Base-by-base conservation (phyloP, 495 filamentous ascomycete species). In the Amorphotheca resinae region DNA sequence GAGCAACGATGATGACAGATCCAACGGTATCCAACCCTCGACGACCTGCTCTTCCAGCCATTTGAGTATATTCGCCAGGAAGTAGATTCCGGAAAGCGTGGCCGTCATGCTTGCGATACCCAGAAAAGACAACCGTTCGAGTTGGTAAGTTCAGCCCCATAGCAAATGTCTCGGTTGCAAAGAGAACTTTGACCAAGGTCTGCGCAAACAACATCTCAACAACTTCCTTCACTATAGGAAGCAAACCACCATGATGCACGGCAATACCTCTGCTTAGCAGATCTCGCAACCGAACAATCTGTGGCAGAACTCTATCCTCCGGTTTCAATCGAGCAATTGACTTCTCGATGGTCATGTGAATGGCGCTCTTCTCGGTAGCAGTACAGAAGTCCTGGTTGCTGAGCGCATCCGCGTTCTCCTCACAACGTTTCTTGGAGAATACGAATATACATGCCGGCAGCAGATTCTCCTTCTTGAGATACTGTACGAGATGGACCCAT, bases 141-240 rank as follows among this genome's bases (percentile, higher is more conserved):
- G 91, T 98, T 11, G 91, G 91, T 42, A 98, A 64, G 54, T 98
- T 98, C 16, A 98, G 64, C 28, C 91, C 91, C 91, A 98, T 98
- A 22, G 91, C 91, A 61, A 98, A 98, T 0, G 91, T 98, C 59
- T 98, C 91, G 0, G 91, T 98, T 1, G 91, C 91, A 55, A 98
- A 98, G 12, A 98, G 72, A 11, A 96, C 82, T 59, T 96, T 98
- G 22, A 98, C 93, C 41, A 98, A 59, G 0, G 89, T 91, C 57
- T 80, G 84, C 0, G 91, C 91, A 55, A 98, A 98, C 18, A 98
- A 63, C 43, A 98, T 95, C 64, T 98, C 91, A 4, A 98, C 91
- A 22, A 95, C 74, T 62, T 98, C 91, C 62, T 98, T 98, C 45
- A 96, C 88, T 56, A 98, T 98, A 6, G 91, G 91, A 28, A 98